phyloP scores from a whole-genome alignment of 768 basidiomycete species.

The Naematelia aurantialba region DNA sequence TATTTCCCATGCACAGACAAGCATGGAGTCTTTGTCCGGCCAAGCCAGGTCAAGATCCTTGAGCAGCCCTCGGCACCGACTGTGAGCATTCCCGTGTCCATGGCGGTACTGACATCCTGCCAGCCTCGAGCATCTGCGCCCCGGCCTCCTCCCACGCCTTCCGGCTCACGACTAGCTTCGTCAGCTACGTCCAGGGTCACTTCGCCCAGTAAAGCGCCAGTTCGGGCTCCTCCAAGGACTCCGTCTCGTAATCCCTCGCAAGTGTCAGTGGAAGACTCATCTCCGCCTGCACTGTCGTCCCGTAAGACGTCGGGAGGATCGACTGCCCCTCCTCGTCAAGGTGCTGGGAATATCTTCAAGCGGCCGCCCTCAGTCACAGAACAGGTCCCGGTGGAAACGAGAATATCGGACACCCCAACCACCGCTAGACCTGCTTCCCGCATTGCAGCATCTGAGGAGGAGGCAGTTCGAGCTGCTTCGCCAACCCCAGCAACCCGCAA shows the following conservation, averaged over 20 bases:
- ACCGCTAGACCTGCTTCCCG: not conserved
- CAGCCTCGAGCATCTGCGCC: constrained; percentile 15
- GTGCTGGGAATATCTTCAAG: constrained; percentile 8
- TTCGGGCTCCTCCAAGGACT: constrained; percentile 16
- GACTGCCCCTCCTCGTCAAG: constrained; percentile 7
- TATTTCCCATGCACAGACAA: constrained; percentile 78
- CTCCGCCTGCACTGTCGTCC: constrained; percentile 17
- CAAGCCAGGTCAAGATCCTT: constrained; percentile 72
- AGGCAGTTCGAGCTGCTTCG: not conserved
- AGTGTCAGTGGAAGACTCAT: constrained; percentile 50
- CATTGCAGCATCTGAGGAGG: not conserved
- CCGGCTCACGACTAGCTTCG: constrained; percentile 10
- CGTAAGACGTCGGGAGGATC: constrained; percentile 25
- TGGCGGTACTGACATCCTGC: not conserved
- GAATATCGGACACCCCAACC: constrained; percentile 8
- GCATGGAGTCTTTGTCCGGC: constrained; percentile 84
- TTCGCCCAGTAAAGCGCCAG: constrained; percentile 19
- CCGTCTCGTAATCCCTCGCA: constrained; percentile 46
- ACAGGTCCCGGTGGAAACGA: constrained; percentile 1
- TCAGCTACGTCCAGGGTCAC: constrained; percentile 12
- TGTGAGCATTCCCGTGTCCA: constrained; percentile 1
- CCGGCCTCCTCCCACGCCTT: constrained; percentile 24
- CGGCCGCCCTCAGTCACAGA: constrained; percentile 30
- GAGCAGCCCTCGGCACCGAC: constrained; percentile 46
- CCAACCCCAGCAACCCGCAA: constrained; percentile 7